Base-by-base conservation (phyloP, 176 grass and related monocot genomes). In the Calamus simplicifolius region DNA sequence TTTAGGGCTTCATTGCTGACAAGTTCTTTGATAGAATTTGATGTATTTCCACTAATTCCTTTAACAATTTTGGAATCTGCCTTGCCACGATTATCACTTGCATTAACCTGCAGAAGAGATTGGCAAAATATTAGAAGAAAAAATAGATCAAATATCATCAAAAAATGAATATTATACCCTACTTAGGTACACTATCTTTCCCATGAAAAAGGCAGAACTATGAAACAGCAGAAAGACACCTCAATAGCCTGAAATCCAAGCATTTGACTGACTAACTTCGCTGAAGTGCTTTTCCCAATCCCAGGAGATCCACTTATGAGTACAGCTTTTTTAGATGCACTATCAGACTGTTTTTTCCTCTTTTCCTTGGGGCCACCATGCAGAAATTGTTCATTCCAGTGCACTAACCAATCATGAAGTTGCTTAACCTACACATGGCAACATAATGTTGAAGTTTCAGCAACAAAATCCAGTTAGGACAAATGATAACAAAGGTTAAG, bases 11-110 rank as follows among this genome's bases (percentile, higher is more conserved):
- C 78, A 26, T 98, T 98, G 81, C 70, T 92, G 61, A 98, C 84
- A 67, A 98, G 94, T 69, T 89, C 94, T 85, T 98, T 98, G 71
- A 98, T 63, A 82, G 94, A 93, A 81, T 98, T 98, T 71, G 94
- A 78, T 77, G 81, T 93, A 58, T 69, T 93, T 30, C 88, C 94
- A 63, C 88, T 81, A 72, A 98, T 79, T 67, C 94, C 94, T 81
- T 93, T 98, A 63, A 71, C 81, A 26, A 98, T 98, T 69, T 98
- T 93, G 29, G 88, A 80, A 67, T 93, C 88, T 78, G 94, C 94
- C 83, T 93, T 98, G 54, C 94, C 94, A 55, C 94, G 84, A 69
- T 70, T 98, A 71, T 98, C 94, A 74, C 94, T 98, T 74, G 94
- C 94, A 86, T 98, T 98, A 79, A 98, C 94, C 94, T 98, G 65